phyloP scores from a whole-genome alignment of 139 green algal genomes.

The Penium margaritaceum region DNA sequence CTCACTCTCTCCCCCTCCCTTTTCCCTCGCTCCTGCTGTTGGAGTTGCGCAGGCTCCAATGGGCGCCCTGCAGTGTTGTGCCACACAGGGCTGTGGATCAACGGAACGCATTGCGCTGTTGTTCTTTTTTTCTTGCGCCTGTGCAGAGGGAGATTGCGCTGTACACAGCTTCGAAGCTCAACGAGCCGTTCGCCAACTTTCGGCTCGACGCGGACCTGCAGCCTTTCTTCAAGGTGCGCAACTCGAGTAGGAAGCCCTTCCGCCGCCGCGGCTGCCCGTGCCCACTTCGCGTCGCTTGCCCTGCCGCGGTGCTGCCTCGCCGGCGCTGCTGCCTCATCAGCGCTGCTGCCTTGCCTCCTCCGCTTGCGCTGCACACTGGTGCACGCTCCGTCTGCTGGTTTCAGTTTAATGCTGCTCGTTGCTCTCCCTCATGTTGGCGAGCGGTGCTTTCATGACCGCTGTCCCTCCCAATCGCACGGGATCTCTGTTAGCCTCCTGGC shows the following conservation, averaged over 20 bases:
- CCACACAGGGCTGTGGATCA: too few relatives aligned
- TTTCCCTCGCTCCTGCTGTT: too few relatives aligned
- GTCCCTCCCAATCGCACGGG: neutral
- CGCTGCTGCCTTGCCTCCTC: neutral
- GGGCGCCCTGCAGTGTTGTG: too few relatives aligned
- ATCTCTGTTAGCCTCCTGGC: neutral
- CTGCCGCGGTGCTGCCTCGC: neutral
- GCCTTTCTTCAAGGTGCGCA: constrained; percentile 5
- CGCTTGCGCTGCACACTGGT: neutral
- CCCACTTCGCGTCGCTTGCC: neutral
- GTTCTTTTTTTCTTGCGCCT: too few relatives aligned
- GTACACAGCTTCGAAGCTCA: neutral
- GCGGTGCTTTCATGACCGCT: neutral
- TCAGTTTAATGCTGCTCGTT: neutral
- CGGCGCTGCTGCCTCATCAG: neutral
- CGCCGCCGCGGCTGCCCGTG: neutral
- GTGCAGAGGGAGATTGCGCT: constrained; percentile 9
- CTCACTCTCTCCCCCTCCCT: too few relatives aligned
- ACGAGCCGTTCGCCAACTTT: neutral
- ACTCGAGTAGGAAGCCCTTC: too few relatives aligned
- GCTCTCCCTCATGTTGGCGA: neutral
- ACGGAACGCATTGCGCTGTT: too few relatives aligned
- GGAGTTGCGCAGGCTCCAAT: too few relatives aligned
- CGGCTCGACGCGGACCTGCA: constrained; percentile 2
- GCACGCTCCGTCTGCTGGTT: neutral